A percentile compares a stretch with the other conserved stretches of the same genome.
These are phyloP conservation scores for Boletus subluridellus DNA, from an alignment of 1,284 basidiomycete genomes.

Conservation along the genomic window DNA sequence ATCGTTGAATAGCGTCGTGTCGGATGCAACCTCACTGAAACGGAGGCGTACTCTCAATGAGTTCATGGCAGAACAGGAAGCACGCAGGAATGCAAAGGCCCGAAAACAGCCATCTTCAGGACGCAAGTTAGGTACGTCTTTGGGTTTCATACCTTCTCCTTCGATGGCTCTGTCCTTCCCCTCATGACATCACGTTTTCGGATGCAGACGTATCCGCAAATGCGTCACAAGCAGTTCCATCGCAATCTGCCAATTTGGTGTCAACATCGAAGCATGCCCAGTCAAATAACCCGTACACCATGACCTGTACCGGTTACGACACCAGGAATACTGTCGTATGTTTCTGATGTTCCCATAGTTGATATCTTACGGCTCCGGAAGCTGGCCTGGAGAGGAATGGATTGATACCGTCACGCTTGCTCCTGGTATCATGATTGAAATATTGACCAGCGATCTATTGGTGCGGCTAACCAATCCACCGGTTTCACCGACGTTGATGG, in stretches of 20 bases:
- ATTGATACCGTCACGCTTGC: slow-evolving; percentile 48
- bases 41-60: no score
- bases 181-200: neutral
- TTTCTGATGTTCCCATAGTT: slow-evolving; percentile 11
- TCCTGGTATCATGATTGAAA: slow-evolving; percentile 38
- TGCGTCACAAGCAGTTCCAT: neutral
- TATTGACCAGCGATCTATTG: slow-evolving; percentile 52
- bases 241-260: neutral
- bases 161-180: neutral
- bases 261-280: slow-evolving; percentile 3
- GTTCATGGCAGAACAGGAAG: no score
- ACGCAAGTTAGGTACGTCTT: slow-evolving; percentile 12
- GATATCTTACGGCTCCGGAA: slow-evolving; percentile 51
- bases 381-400: slow-evolving; percentile 51
- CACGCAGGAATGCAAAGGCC: slow-evolving; percentile 28
- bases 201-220: neutral
- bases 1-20: neutral
- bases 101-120: slow-evolving; percentile 22
- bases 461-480: slow-evolving; percentile 43
- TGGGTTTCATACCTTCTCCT: neutral
- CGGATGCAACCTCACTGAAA: slow-evolving; percentile 16
- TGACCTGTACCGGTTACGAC: slow-evolving; percentile 41
- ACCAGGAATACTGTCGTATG: slow-evolving; percentile 43
- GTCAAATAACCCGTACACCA: slow-evolving; percentile 31
- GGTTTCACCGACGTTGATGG: slow-evolving; percentile 50